Evolutionary conservation across 1,139 yeast species (phyloP), one percentile per base, ranked within the genome.

Genomic region (Pichia sp.): DNA sequence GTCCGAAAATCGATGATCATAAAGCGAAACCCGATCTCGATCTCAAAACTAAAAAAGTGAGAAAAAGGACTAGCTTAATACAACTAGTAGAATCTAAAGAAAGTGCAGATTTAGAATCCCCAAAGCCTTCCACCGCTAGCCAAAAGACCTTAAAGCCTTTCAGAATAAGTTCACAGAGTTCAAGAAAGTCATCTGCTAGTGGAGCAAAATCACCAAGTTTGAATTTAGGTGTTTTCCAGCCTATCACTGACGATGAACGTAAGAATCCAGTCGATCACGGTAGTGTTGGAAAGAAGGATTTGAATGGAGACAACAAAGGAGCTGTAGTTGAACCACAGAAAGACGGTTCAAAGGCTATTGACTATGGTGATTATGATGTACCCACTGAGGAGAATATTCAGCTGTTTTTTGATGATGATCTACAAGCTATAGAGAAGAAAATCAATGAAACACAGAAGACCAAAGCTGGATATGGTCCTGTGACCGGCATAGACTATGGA

Each of bases 381-480:
- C 62, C 62, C 8, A 53, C 45, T 0, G 59, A 58, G 11, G 71
- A 69, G 44, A 61, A 69, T 36, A 67, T 71, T 19, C 62, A 66
- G 26, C 66, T 72, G 61, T 48, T 64, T 58, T 64, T 61, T 46
- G 64, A 57, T 44, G 66, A 62, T 51, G 67, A 62, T 11, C 51
- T 61, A 38, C 62, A 55, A 11, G 43, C 46, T 31, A 32, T 53
- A 16, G 56, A 57, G 29, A 36, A 52, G 30, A 47, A 52, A 13
- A 53, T 57, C 3, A 50, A 34, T 13, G 48, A 38, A n/a, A 26
- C 56, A 16, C 61, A 59, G 36, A 51, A 50, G 8, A 45, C 32
- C 16, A 48, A 53, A 10, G 26, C 60, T 1, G 62, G 61, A 3
- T 58, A 53, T 51, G 61, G 61, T 2, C 55, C 59, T 6, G 49